phyloP scores from a whole-genome alignment of 73 alveolate genomes.

The Tetrahymena borealis region DNA sequence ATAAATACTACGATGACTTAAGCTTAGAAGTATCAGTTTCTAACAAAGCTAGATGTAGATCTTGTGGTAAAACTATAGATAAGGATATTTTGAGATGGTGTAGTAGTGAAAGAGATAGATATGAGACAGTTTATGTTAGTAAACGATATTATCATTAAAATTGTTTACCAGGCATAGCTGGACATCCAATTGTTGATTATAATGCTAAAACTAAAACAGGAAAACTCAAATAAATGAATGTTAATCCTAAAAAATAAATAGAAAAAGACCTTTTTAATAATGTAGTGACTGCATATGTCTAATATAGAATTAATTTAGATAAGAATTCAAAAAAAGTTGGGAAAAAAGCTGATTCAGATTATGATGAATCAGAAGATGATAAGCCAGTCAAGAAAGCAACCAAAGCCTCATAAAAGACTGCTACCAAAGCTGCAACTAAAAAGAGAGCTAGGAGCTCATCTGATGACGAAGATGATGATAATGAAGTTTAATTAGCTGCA shows the following conservation, averaged over 20 bases:
- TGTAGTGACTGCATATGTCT: background rate
- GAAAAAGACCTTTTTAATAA: background rate
- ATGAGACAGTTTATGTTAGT: background rate
- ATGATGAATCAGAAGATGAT: background rate
- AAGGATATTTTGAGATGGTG: conserved; percentile 1
- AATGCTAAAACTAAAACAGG: background rate
- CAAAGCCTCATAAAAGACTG: background rate
- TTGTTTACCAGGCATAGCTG: conserved; percentile 1
- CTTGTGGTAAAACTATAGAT: background rate
- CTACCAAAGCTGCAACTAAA: background rate
- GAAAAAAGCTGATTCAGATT: background rate
- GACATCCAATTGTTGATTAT: background rate
- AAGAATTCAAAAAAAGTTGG: background rate
- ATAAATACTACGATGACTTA: background rate
- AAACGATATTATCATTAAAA: conserved; percentile 1
- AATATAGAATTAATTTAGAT: background rate
- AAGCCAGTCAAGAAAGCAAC: background rate
- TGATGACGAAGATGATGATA: background rate
- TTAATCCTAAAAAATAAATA: background rate
- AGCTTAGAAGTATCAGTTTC: background rate
- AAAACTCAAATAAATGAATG: background rate
- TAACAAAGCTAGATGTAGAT: background rate
- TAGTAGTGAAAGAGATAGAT: background rate
- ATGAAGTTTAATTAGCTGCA: background rate
- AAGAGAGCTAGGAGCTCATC: background rate